Percentiles rank a stretch among this genome's conserved stretches.
These are phyloP conservation scores for Glonium stellatum DNA, from an alignment of 495 filamentous ascomycete genomes.

Conservation along the genomic window DNA sequence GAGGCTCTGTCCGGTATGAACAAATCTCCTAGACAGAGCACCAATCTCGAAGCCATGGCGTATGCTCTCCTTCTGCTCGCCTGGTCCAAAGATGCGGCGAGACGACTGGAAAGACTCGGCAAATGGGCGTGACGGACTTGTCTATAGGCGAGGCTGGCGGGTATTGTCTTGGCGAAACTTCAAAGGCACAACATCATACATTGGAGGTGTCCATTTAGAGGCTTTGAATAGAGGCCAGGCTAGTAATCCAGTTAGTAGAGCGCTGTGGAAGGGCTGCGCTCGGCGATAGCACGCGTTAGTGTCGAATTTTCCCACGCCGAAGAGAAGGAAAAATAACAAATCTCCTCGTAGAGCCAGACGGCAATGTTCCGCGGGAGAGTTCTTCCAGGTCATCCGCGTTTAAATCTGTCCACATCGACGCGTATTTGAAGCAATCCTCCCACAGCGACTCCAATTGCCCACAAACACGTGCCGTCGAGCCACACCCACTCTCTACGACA, in stretches of 20 bases:
- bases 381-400: too few relatives aligned
- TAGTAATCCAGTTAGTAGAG: too few relatives aligned
- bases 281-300: too few relatives aligned
- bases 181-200: too few relatives aligned
- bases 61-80: slow-evolving; percentile 1
- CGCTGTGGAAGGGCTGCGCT: too few relatives aligned
- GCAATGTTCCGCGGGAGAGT: neutral
- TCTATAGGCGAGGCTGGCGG: neutral
- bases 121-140: neutral
- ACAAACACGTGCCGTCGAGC: neutral
- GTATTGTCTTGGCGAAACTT: neutral
- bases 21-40: slow-evolving; percentile 91
- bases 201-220: too few relatives aligned
- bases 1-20: slow-evolving; percentile 95
- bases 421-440: neutral
- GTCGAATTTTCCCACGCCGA: neutral
- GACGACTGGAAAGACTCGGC: neutral
- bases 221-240: too few relatives aligned
- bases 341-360: neutral
- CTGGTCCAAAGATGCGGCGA: neutral
- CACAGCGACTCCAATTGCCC: neutral
- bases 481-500: neutral
- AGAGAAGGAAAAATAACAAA: neutral
- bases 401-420: too few relatives aligned
- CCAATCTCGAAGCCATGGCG: slow-evolving; percentile 68